phyloP scores from a whole-genome alignment of 1,139 yeast species.

The Nakaseomyces delphensis region DNA sequence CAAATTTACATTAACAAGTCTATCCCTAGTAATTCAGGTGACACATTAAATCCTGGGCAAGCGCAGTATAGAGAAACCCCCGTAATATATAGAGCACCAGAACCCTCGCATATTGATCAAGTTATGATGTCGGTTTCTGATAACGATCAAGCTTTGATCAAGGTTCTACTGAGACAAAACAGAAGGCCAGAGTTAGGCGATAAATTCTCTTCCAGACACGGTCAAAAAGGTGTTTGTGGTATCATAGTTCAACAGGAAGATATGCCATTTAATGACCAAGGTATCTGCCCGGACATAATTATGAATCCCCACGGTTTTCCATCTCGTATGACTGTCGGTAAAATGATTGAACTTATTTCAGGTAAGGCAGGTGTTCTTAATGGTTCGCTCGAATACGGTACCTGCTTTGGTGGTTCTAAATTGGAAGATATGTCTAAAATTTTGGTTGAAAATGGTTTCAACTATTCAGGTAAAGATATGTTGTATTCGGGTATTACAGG shows the following conservation, averaged over 20 bases:
- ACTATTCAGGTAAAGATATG: conserved; percentile 96
- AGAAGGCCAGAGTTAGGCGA: conserved; percentile 98
- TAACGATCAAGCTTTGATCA: conserved; percentile 87
- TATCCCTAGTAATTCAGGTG: conserved; percentile 82
- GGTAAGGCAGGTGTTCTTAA: conserved; percentile 97
- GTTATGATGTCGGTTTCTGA: conserved; percentile 96
- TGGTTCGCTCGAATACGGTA: conserved; percentile 89
- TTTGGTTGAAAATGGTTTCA: conserved; percentile 83
- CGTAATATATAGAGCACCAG: conserved; percentile 86
- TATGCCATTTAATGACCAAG: conserved; percentile 87
- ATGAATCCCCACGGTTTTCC: conserved; percentile 99
- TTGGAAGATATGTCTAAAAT: conserved; percentile 93
- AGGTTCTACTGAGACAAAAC: conserved; percentile 86
- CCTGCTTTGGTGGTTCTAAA: conserved; percentile 96
- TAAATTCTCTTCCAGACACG: conserved; percentile 93
- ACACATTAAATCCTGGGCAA: conserved; percentile 39
- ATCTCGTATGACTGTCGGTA: conserved; percentile 99
- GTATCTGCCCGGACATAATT: conserved; percentile 87
- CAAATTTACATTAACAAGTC: conserved; percentile 90
- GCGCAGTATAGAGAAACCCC: conserved; percentile 82
- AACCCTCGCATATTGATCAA: conserved; percentile 89
- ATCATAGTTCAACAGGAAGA: conserved; percentile 95
- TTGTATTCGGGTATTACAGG: conserved; percentile 97
- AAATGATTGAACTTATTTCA: conserved; percentile 91
- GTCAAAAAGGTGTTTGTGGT: conserved; percentile 99